A percentile compares a stretch with the other conserved stretches of the same genome.
Evolutionary conservation across 805 yeast species (phyloP).

Genomic region (Lachancea meyersii): DNA sequence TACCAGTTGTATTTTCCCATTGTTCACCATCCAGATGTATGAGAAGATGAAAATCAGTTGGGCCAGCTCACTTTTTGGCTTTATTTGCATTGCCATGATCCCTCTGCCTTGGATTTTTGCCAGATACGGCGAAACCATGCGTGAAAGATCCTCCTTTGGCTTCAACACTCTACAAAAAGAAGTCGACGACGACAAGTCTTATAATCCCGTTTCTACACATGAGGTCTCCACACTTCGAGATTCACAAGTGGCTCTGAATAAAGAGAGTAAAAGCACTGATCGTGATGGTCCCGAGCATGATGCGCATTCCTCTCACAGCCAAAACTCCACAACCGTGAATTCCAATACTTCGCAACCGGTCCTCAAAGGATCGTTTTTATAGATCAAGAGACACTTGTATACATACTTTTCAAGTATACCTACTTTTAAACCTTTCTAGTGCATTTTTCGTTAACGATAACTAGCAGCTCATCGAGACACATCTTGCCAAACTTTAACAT

Average conservation of each 20-base stretch:
- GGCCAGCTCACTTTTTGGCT: conserved; percentile 66
- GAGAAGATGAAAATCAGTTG: conserved; percentile 62
- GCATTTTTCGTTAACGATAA: too few species aligned
- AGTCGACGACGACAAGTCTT: conserved; percentile 28
- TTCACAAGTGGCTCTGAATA: neutral
- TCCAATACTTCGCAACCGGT: conserved; percentile 1
- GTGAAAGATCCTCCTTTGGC: conserved; percentile 54
- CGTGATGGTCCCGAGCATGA: neutral
- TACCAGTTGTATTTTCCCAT: conserved; percentile 73
- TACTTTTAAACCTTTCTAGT: neutral
- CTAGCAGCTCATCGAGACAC: too few species aligned
- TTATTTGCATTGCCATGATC: conserved; percentile 60
- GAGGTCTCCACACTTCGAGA: neutral
- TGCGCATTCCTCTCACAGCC: neutral
- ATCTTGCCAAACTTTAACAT: too few species aligned
- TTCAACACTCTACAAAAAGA: conserved; percentile 46
- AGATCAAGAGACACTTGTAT: neutral
- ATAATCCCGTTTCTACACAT: neutral
- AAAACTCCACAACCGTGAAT: neutral
- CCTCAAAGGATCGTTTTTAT: neutral
- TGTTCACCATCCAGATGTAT: conserved; percentile 83
- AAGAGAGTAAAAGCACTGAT: neutral
- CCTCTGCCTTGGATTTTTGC: conserved; percentile 72
- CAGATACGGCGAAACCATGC: conserved; percentile 49
- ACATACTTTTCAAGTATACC: neutral